Percentiles rank a stretch among this genome's conserved stretches.
These are phyloP conservation scores for Candida palmyrensis DNA, from an alignment of 805 yeast genomes.

Conservation along the genomic window DNA sequence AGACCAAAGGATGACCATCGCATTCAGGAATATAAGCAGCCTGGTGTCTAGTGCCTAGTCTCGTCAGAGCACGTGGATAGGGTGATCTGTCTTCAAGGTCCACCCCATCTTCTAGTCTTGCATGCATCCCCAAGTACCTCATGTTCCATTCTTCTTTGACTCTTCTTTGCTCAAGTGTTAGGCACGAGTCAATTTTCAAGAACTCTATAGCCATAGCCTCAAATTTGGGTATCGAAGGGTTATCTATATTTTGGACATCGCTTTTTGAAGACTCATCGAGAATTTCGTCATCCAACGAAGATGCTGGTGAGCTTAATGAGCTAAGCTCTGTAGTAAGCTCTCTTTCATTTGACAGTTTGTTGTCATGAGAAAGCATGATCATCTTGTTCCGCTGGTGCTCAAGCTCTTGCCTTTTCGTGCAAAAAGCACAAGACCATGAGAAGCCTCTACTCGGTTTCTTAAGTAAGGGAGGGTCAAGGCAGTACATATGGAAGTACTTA, in stretches of 20 bases:
- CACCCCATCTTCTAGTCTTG: conserved; percentile 68
- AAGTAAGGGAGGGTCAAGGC: conserved; percentile 79
- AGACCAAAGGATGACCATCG: conserved; percentile 58
- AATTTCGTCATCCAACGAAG: conserved; percentile 8
- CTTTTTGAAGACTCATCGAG: conserved; percentile 6
- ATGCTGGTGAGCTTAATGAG: conserved; percentile 9
- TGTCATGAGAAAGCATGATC: conserved; percentile 39
- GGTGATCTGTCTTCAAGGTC: conserved; percentile 70
- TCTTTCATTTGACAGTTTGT: conserved; percentile 33
- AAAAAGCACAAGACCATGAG: conserved; percentile 83
- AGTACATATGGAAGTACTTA: conserved; percentile 68
- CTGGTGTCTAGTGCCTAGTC: conserved; percentile 73
- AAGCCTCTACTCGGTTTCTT: conserved; percentile 82
- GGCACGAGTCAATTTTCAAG: conserved; percentile 38
- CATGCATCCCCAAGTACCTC: conserved; percentile 73
- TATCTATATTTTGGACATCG: conserved; percentile 7
- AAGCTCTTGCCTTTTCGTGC: conserved; percentile 56
- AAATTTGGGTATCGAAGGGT: conserved; percentile 42
- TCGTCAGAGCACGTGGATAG: conserved; percentile 73
- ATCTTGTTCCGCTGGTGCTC: conserved; percentile 34
- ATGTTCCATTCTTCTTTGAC: conserved; percentile 74
- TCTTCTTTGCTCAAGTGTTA: conserved; percentile 44
- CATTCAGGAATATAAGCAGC: conserved; percentile 61
- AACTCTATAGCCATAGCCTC: conserved; percentile 55
- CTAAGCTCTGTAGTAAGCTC: conserved; percentile 23